Percentiles rank a stretch among this genome's conserved stretches.
These are phyloP conservation scores for Candida railenensis DNA, from an alignment of 805 yeast genomes.

Conservation along the genomic window DNA sequence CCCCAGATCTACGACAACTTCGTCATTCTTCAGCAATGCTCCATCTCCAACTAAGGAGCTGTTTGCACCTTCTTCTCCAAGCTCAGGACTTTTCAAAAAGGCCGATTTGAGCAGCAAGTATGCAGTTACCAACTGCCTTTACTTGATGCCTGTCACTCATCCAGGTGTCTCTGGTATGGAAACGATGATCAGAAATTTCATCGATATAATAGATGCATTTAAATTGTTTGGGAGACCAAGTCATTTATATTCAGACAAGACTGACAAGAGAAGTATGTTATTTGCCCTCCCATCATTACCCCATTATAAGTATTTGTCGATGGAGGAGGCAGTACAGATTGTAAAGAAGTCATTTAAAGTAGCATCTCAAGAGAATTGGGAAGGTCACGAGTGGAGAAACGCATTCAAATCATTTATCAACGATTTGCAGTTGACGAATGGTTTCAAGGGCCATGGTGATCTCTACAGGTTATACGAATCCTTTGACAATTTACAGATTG, in stretches of 20 bases:
- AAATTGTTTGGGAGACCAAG: constrained; percentile 73
- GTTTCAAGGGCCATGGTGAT: constrained; percentile 36
- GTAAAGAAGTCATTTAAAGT: constrained; percentile 16
- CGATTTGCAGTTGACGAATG: constrained; percentile 13
- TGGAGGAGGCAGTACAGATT: constrained; percentile 21
- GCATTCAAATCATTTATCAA: constrained; percentile 18
- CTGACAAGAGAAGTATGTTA: constrained; percentile 61
- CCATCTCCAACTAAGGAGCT: constrained; percentile 17
- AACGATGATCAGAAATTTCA: constrained; percentile 66
- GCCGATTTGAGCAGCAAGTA: constrained; percentile 20
- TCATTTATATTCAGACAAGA: constrained; percentile 71
- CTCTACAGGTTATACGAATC: constrained; percentile 27
- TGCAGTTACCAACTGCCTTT: constrained; percentile 40
- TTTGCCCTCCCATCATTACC: constrained; percentile 79
- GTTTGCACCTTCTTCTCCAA: constrained; percentile 4
- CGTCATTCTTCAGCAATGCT: constrained; percentile 30
- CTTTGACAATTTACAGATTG: constrained; percentile 18
- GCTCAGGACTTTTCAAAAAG: constrained; percentile 23
- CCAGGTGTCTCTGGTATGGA: constrained; percentile 72
- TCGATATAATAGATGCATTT: constrained; percentile 71
- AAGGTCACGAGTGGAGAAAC: constrained; percentile 25
- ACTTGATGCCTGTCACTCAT: constrained; percentile 72
- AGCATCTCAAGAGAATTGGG: constrained; percentile 25
- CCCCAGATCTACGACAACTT: constrained; percentile 20
- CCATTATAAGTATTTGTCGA: constrained; percentile 53